Conservation (phyloP, 164 flowering plant genomes). For the Sedum album region DNA sequence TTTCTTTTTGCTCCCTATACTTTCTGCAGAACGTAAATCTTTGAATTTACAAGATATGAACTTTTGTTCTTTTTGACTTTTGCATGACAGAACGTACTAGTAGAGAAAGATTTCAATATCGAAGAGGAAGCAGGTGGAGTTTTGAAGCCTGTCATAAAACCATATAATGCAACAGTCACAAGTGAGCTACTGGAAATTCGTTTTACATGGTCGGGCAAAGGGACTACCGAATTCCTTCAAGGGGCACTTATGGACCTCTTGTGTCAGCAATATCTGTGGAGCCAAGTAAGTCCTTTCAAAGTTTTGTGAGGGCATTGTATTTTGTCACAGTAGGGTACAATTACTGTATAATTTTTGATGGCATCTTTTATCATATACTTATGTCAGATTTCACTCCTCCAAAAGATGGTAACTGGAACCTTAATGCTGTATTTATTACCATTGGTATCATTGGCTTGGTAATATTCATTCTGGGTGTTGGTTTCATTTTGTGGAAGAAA, state of each 20-base stretch:
- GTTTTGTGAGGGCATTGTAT: not conserved
- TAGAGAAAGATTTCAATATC: slow-evolving; percentile 41
- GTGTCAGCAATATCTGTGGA: slow-evolving; percentile 49
- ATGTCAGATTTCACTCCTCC: slow-evolving; percentile 26
- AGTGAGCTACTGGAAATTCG: slow-evolving; percentile 35
- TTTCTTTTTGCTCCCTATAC: not conserved
- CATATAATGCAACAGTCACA: slow-evolving; percentile 25
- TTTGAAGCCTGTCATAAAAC: slow-evolving; percentile 22
- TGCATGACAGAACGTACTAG: slow-evolving; percentile 30
- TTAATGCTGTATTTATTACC: slow-evolving; percentile 10
- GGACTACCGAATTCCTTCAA: slow-evolving; percentile 51
- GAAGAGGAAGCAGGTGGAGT: slow-evolving; percentile 34
- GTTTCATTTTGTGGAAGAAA: slow-evolving; percentile 39
- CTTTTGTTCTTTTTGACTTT: not conserved
- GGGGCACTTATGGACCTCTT: slow-evolving; percentile 57
- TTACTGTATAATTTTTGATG: not conserved
- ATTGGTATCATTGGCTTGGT: slow-evolving; percentile 21
- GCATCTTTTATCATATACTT: not conserved
- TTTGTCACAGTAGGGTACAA: not conserved
- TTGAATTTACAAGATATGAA: not conserved
- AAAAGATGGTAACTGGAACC: slow-evolving; percentile 12
- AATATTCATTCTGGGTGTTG: slow-evolving; percentile 15
- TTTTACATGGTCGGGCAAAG: slow-evolving; percentile 47
- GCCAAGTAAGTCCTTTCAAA: slow-evolving; percentile 24
- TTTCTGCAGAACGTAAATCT: not conserved